Base-by-base conservation (phyloP, 1,284 basidiomycete genomes). In the Malassezia restricta region DNA sequence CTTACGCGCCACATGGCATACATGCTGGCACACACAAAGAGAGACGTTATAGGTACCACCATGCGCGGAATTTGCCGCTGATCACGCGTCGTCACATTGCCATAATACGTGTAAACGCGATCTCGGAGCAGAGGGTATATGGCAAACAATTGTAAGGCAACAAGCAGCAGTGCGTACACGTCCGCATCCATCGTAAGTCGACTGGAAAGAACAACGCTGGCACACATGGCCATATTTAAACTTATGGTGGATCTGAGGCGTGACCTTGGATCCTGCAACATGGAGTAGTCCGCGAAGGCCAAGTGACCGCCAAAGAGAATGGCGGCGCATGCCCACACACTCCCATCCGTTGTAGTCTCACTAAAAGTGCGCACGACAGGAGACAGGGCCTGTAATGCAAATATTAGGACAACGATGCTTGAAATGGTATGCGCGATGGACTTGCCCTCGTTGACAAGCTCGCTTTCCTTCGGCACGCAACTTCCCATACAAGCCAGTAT, bases 191-290 rank as follows among this genome's bases (percentile, higher is more conserved):
- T 82, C 24, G 81, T 76, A 31, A 98, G 78, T 51, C 94, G 83
- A 27, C 90, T 95, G 28, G 90, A 90, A 49, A 98, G 79, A 32
- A 98, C 91, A 40, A 95, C 87, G 12, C 86, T 88, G 5, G 88
- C 87, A 32, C 86, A 91, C 51, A 96, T 83, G 30, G 88, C 89
- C 20, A 91, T 91, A 61, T 95, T 96, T 77, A 92, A 85, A 30
- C 89, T 91, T 38, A 98, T 75, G 24, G 92, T 86, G 24, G 87
- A 88, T 41, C 66, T 61, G 42, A 63, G 64, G 58, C 28, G n/a
- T 6, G 33, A 7, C 24, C 24, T 11, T 27, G 20, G 11, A 3
- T 29, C 20, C 17, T 15, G 15, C 8, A 20, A 20, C 71, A 61
- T 35, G 15, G 47, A 35, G 64, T 85, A 86, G 73, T 87, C 83